Percentiles rank a stretch among this genome's conserved stretches.
Conservation (phyloP, 2,329 filamentous ascomycete genomes). For the Botryotinia narcissicola region DNA sequence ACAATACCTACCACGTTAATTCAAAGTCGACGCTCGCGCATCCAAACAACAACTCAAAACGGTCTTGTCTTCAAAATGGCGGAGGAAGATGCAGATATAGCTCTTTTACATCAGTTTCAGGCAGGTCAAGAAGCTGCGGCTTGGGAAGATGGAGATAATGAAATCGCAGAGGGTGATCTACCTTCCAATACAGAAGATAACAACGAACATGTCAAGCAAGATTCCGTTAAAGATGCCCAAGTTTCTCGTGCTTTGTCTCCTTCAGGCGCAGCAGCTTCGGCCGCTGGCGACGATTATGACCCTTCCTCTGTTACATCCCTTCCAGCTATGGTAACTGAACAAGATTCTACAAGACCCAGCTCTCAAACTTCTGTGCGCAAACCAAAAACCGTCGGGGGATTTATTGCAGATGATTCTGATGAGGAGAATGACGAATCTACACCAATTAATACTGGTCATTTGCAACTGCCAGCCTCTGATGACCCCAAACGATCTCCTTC, state of each 20-base stretch:
- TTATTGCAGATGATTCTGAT: slow-evolving; percentile 40
- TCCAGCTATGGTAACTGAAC: slow-evolving; percentile 34
- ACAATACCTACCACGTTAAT: background rate
- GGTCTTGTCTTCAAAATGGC: slow-evolving; percentile 32
- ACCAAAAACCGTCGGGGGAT: slow-evolving; percentile 39
- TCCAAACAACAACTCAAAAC: slow-evolving; percentile 8
- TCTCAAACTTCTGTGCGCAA: slow-evolving; percentile 37
- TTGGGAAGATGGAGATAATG: slow-evolving; percentile 36
- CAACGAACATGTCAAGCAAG: slow-evolving; percentile 40
- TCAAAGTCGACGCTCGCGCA: background rate
- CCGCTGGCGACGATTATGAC: slow-evolving; percentile 38
- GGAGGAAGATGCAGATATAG: slow-evolving; percentile 41
- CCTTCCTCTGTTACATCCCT: slow-evolving; percentile 37
- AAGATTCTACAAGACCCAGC: slow-evolving; percentile 37
- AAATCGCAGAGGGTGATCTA: slow-evolving; percentile 34
- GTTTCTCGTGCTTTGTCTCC: slow-evolving; percentile 40
- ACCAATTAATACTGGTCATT: slow-evolving; percentile 27
- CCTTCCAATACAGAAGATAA: slow-evolving; percentile 40
- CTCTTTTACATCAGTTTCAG: slow-evolving; percentile 40
- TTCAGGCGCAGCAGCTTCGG: slow-evolving; percentile 35
- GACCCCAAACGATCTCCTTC: slow-evolving; percentile 35
- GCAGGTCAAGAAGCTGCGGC: slow-evolving; percentile 37
- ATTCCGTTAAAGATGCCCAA: slow-evolving; percentile 41
- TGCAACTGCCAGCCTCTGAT: slow-evolving; percentile 32
- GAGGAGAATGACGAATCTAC: slow-evolving; percentile 37